Conservation (phyloP, 805 yeast species). For the Hemisphaericaspora nanyangensis region DNA sequence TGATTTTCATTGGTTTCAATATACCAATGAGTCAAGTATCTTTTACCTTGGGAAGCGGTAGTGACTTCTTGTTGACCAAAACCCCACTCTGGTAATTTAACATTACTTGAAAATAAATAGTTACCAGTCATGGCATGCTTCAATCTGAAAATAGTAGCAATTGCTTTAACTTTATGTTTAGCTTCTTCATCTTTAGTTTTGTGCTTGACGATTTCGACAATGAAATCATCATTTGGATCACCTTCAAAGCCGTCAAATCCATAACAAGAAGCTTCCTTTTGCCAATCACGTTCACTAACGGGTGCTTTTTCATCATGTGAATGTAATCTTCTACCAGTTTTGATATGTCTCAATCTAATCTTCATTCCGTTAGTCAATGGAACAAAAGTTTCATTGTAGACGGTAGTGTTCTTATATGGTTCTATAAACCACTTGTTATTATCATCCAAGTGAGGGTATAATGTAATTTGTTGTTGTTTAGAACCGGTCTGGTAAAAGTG, state of each 20-base stretch:
- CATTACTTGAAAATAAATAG: slow-evolving; percentile 70
- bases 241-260: slow-evolving; percentile 76
- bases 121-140: slow-evolving; percentile 79
- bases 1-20: slow-evolving; percentile 65
- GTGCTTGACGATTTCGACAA: slow-evolving; percentile 65
- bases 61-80: slow-evolving; percentile 83
- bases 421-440: slow-evolving; percentile 74
- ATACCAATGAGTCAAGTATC: slow-evolving; percentile 64
- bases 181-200: slow-evolving; percentile 50
- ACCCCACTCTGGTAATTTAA: slow-evolving; percentile 79
- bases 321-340: slow-evolving; percentile 65
- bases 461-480: slow-evolving; percentile 76
- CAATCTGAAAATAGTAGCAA: slow-evolving; percentile 67
- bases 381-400: slow-evolving; percentile 53
- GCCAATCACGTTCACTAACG: slow-evolving; percentile 76
- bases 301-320: slow-evolving; percentile 83
- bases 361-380: slow-evolving; percentile 67
- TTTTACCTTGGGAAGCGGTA: slow-evolving; percentile 66
- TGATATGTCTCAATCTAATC: slow-evolving; percentile 60
- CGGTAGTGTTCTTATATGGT: slow-evolving; percentile 58
- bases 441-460: slow-evolving; percentile 73
- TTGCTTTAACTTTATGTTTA: slow-evolving; percentile 54
- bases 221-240: slow-evolving; percentile 80
- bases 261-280: slow-evolving; percentile 74
- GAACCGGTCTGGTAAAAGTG: slow-evolving; percentile 74